A percentile compares a stretch with the other conserved stretches of the same genome.
phyloP scores from a whole-genome alignment of 2,329 filamentous ascomycete species.

The Reticulascus tulasneorum region DNA sequence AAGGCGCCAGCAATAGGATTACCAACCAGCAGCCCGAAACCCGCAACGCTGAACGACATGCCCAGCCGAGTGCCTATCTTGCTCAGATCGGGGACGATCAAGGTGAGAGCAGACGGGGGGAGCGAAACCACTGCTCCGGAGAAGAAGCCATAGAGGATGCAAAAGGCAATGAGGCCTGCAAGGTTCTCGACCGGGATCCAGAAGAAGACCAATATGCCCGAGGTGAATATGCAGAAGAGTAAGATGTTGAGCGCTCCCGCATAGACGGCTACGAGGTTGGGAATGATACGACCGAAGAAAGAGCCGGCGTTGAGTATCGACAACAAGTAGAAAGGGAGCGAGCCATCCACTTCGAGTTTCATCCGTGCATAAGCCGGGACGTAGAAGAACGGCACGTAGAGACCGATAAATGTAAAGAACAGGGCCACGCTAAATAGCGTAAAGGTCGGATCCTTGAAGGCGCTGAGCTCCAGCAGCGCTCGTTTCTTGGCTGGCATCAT shows the following conservation, averaged over 20 bases:
- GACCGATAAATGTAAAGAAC: conserved; percentile 7
- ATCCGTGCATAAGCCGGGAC: conserved; percentile 8
- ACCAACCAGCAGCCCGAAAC: conserved; percentile 11
- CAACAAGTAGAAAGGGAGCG: conserved; percentile 11
- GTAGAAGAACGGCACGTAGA: conserved; percentile 11
- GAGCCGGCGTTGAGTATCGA: conserved; percentile 15
- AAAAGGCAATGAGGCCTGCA: conserved; percentile 9
- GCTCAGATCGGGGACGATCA: conserved; percentile 8
- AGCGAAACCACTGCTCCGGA: conserved; percentile 13
- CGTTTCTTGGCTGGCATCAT: no score
- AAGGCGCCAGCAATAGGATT: conserved; percentile 12
- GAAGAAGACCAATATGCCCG: conserved; percentile 7
- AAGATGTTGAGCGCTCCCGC: conserved; percentile 12
- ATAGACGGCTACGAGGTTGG: conserved; percentile 13
- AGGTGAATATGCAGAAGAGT: conserved; percentile 9
- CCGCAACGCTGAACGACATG: conserved; percentile 13
- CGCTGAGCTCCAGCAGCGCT: no score
- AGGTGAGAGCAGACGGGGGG: conserved; percentile 10
- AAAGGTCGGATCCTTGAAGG: no score
- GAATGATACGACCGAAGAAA: conserved; percentile 12
- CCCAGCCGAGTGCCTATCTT: conserved; percentile 12
- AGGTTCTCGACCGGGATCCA: conserved; percentile 4
- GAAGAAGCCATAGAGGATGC: conserved; percentile 13
- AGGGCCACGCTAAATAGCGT: conserved; percentile 5
- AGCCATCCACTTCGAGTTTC: conserved; percentile 5